Evolutionary conservation across 192 early-diverging fungal genomes (phyloP).

Genomic region (Globomyces pollinis-pini): DNA sequence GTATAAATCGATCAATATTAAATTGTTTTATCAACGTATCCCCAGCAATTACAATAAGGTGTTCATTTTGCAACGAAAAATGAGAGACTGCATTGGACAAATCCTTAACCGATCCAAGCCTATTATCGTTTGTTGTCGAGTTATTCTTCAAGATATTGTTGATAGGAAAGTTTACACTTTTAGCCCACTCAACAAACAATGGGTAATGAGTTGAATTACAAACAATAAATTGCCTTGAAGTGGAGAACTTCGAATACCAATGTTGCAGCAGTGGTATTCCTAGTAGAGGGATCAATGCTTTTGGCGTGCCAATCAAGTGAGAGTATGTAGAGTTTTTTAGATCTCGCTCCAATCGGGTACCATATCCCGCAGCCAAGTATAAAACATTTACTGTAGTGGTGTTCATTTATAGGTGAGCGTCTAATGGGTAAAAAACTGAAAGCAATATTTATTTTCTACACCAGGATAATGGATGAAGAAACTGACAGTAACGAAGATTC

Average conservation of each 20-base stretch:
- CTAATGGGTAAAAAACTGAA: neutral
- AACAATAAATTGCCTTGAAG: slow-evolving; percentile 23
- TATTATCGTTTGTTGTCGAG: slow-evolving; percentile 36
- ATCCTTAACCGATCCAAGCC: slow-evolving; percentile 52
- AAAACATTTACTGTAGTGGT: too few species aligned
- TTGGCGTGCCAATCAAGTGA: slow-evolving; percentile 10
- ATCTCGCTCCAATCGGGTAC: slow-evolving; percentile 50
- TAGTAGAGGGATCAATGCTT: slow-evolving; percentile 23
- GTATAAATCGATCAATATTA: slow-evolving; percentile 29
- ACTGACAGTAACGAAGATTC: too few species aligned
- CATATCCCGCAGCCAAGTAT: slow-evolving; percentile 57
- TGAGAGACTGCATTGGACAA: slow-evolving; percentile 32
- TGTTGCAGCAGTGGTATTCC: slow-evolving; percentile 20
- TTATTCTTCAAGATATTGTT: slow-evolving; percentile 43
- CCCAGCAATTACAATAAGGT: slow-evolving; percentile 49
- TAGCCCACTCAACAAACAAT: slow-evolving; percentile 39
- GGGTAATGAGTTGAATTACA: slow-evolving; percentile 35
- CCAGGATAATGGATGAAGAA: neutral
- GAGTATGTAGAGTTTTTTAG: slow-evolving; percentile 9
- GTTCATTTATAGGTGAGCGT: neutral
- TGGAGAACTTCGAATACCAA: slow-evolving; percentile 14
- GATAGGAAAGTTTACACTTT: slow-evolving; percentile 15
- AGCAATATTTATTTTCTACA: neutral
- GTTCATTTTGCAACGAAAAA: slow-evolving; percentile 24
- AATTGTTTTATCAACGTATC: slow-evolving; percentile 56